Evolutionary conservation across 1,284 basidiomycete genomes (phyloP), one percentile per base, ranked within the genome.

Genomic region (Hemileia vastatrix): DNA sequence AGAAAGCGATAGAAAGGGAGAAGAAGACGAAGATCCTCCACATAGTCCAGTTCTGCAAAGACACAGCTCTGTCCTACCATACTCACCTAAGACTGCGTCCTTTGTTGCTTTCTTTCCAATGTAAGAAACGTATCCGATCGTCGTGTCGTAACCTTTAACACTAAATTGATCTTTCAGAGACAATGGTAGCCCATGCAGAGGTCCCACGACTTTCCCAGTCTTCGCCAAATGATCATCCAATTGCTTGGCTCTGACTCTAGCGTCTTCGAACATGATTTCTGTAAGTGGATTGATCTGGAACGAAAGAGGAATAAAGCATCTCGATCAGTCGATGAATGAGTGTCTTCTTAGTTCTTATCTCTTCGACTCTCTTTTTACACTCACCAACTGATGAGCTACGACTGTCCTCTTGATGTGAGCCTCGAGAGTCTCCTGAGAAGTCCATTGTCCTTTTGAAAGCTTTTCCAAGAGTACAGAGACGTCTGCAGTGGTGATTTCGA

Each of bases 321-420:
- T 54, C 2, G 6, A 44, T 55, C 36, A 53, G 33, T 36, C 11
- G 23, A 8, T 45, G 23, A 51, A 49, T 23, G 47, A 24, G 45
- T 3, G 11, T 19, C n/a, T n/a, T 4, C n/a, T n/a, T n/a, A n/a
- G n/a, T n/a, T n/a, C n/a, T n/a, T n/a, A n/a, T n/a, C n/a, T n/a
- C 27, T 27, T 27, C 27, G 27, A 27, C 27, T 27, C 27, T 27
- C 27, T 27, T 27, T 27, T 27, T 27, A n/a, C n/a, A n/a, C n/a
- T n/a, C 65, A 88, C 88, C 11, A 88, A 76, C 72, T 90, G 89
- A 64, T 90, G 88, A 0, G 89, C 88, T 54, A 90, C 77, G 53
- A 87, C 80, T 0, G 88, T 86, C 19, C 88, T 80, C 77, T 90
- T 90, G 73, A 83, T 83, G 74, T 86, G 90, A 0, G 88, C 86